phyloP scores from a whole-genome alignment of 2,329 filamentous ascomycete genomes.

The Blastomyces parvus region DNA sequence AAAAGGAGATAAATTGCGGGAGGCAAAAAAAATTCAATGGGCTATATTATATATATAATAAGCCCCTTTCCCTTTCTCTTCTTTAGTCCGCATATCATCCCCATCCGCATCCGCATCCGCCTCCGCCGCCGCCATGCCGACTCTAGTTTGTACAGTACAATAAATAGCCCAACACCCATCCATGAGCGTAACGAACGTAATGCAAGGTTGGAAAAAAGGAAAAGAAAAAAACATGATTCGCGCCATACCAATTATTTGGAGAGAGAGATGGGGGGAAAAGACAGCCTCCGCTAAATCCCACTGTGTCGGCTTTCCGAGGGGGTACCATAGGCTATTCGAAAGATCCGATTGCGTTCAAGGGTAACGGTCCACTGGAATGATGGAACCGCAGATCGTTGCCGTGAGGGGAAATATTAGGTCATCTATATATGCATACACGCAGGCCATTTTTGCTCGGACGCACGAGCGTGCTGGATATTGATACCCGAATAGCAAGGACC shows the following conservation, averaged over 20 bases:
- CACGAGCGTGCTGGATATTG: too few species aligned
- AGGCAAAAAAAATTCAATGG: neutral
- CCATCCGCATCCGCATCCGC: too few species aligned
- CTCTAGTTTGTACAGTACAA: neutral
- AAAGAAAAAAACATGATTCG: conserved; percentile 13
- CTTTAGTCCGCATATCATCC: conserved; percentile 4
- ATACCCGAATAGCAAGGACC: neutral
- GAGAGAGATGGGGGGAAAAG: too few species aligned
- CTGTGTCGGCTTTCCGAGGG: neutral
- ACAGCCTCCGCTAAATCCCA: neutral
- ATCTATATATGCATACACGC: too few species aligned
- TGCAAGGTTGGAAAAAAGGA: conserved; percentile 15
- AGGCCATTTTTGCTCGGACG: neutral
- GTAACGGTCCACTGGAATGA: neutral
- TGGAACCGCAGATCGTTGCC: too few species aligned
- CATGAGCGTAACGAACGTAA: conserved; percentile 19
- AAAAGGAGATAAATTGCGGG: neutral
- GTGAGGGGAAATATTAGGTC: neutral
- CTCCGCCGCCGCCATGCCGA: neutral
- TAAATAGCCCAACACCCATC: neutral
- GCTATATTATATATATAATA: too few species aligned
- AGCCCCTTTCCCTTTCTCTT: neutral
- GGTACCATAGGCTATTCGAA: neutral
- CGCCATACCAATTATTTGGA: neutral
- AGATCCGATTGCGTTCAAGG: neutral